These are phyloP conservation scores for Plectranthus barbatus DNA, from an alignment of 257 asterid genomes.

Conservation along the genomic window DNA sequence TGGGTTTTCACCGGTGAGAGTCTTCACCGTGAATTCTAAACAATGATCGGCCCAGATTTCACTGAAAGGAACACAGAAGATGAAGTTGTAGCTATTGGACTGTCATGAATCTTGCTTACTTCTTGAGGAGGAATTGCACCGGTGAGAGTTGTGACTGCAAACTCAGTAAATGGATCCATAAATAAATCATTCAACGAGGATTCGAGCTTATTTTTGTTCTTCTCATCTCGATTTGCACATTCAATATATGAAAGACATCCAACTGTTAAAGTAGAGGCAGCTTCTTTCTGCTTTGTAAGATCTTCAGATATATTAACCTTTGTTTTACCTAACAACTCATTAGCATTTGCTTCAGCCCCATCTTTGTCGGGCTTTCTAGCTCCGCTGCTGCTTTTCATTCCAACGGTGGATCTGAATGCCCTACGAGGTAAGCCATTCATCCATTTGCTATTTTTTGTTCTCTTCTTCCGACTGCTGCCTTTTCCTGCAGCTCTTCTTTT, in stretches of 20 bases:
- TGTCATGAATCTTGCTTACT: neutral
- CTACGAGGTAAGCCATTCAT: slow-evolving; percentile 37
- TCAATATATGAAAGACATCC: slow-evolving; percentile 13
- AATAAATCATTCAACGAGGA: slow-evolving; percentile 36
- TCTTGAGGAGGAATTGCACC: slow-evolving; percentile 38
- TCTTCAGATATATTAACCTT: too few relatives aligned
- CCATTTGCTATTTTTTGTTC: slow-evolving; percentile 24
- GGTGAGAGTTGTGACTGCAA: slow-evolving; percentile 64
- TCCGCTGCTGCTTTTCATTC: slow-evolving; percentile 18
- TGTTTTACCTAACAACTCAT: too few relatives aligned
- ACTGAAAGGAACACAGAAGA: slow-evolving; percentile 18
- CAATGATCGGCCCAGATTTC: slow-evolving; percentile 73
- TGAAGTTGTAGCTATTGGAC: slow-evolving; percentile 20
- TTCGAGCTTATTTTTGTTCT: slow-evolving; percentile 15
- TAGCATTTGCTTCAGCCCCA: slow-evolving; percentile 17
- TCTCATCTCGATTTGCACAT: slow-evolving; percentile 21
- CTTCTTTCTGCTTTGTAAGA: too few relatives aligned
- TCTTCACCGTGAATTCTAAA: slow-evolving; percentile 64
- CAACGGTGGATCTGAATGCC: slow-evolving; percentile 32
- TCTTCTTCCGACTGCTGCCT: slow-evolving; percentile 5
- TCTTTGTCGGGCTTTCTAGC: neutral
- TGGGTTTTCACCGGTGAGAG: slow-evolving; percentile 54
- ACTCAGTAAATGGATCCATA: slow-evolving; percentile 69
- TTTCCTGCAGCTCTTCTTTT: slow-evolving; percentile 5
- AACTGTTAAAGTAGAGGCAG: neutral